These are phyloP conservation scores for Aspergillus quadrilineatus DNA, from an alignment of 2,329 filamentous ascomycete genomes.

Conservation along the genomic window DNA sequence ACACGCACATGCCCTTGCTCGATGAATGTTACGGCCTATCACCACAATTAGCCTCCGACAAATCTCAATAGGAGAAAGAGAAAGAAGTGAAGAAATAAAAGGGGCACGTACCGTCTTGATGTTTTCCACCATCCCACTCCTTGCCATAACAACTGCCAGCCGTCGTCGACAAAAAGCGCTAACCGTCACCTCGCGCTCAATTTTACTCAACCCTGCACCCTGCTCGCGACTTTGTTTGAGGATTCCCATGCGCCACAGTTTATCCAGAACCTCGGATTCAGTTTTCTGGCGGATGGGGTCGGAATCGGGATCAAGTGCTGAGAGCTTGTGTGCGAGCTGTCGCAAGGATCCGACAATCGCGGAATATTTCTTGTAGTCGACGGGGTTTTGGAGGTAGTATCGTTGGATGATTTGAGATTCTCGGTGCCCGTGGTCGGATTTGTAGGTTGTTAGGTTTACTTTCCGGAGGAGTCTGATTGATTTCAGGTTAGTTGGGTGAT, in stretches of 20 bases:
- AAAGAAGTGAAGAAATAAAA: conserved; percentile 6
- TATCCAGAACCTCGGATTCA: conserved; percentile 83
- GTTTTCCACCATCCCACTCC: conserved; percentile 86
- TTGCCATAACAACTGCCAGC: conserved; percentile 86
- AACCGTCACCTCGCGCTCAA: conserved; percentile 87
- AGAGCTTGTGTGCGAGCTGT: conserved; percentile 84
- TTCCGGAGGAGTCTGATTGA: conserved; percentile 67
- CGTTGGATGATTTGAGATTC: conserved; percentile 75
- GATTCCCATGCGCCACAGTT: conserved; percentile 90
- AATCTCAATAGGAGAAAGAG: not conserved
- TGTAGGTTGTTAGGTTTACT: conserved; percentile 93
- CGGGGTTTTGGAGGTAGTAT: conserved; percentile 87
- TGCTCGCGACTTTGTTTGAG: conserved; percentile 73
- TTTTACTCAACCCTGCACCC: conserved; percentile 64
- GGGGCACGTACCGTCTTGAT: conserved; percentile 65
- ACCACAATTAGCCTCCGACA: conserved; percentile 10
- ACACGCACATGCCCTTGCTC: conserved; percentile 93
- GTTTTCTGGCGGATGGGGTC: conserved; percentile 77
- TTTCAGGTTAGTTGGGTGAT: conserved; percentile 7
- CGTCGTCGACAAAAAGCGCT: conserved; percentile 81
- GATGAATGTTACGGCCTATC: conserved; percentile 67
- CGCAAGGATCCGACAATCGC: conserved; percentile 75
- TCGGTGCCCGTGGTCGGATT: conserved; percentile 82
- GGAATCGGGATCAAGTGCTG: conserved; percentile 73
- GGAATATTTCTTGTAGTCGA: conserved; percentile 74